Conservation (phyloP, 2,329 filamentous ascomycete genomes). For the Xylaria sp. region DNA sequence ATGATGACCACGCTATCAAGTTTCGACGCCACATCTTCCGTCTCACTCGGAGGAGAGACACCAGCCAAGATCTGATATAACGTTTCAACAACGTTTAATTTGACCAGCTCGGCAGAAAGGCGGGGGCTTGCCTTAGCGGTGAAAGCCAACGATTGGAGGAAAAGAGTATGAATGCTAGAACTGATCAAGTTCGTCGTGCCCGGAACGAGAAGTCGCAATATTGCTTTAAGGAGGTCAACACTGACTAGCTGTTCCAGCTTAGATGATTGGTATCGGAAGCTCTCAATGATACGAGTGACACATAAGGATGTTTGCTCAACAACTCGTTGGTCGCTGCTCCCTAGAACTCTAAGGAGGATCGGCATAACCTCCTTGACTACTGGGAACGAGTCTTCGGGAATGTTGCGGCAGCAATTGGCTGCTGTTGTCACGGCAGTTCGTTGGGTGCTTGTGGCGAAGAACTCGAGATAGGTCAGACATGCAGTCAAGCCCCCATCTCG, state of each 20-base stretch:
- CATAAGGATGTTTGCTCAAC: conserved; percentile 97
- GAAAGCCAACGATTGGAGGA: conserved; percentile 90
- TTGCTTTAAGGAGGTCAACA: conserved; percentile 83
- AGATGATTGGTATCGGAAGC: conserved; percentile 87
- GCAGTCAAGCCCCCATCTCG: conserved; percentile 94
- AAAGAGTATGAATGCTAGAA: conserved; percentile 94
- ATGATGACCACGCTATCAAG: conserved; percentile 98
- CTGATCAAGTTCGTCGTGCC: conserved; percentile 96
- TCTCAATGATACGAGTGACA: conserved; percentile 95
- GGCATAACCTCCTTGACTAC: conserved; percentile 97
- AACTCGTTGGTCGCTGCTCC: conserved; percentile 93
- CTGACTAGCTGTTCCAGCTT: conserved; percentile 95
- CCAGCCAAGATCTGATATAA: conserved; percentile 97
- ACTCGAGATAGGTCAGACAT: conserved; percentile 96
- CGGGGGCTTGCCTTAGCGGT: conserved; percentile 88
- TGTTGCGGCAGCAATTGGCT: conserved; percentile 97
- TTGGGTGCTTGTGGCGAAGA: conserved; percentile 97
- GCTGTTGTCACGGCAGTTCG: conserved; percentile 96
- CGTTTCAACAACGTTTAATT: conserved; percentile 96
- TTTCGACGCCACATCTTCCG: conserved; percentile 81
- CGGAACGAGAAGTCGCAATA: conserved; percentile 87
- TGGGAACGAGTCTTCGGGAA: conserved; percentile 90
- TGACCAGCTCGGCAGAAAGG: conserved; percentile 89
- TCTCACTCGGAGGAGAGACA: conserved; percentile 86
- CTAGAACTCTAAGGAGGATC: conserved; percentile 87